phyloP scores from a whole-genome alignment of 352 stramenopile species.

The Vaucheria bursata region DNA sequence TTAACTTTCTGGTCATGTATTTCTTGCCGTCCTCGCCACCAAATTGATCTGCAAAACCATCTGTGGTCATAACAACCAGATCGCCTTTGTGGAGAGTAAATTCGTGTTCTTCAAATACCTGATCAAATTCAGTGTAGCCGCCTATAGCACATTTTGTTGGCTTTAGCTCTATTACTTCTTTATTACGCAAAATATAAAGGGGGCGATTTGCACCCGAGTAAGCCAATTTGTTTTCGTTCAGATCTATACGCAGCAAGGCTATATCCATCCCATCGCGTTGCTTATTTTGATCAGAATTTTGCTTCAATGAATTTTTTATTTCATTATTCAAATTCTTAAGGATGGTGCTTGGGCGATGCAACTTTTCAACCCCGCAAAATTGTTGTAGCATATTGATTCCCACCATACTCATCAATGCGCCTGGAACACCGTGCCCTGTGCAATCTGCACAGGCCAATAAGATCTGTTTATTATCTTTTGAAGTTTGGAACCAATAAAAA shows the following conservation, averaged over 20 bases:
- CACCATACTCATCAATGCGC: too few relatives aligned
- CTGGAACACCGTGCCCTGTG: too few relatives aligned
- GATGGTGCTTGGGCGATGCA: background rate
- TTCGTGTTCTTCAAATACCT: background rate
- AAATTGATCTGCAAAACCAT: too few relatives aligned
- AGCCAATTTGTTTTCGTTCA: background rate
- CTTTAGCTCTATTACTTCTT: background rate
- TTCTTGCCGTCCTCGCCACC: too few relatives aligned
- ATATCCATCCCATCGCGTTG: background rate
- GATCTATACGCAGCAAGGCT: background rate
- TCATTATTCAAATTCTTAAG: background rate
- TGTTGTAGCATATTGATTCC: too few relatives aligned
- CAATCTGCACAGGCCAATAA: too few relatives aligned
- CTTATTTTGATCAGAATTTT: background rate
- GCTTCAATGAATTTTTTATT: background rate
- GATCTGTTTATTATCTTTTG: too few relatives aligned
- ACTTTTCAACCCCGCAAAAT: too few relatives aligned
- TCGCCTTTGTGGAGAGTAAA: too few relatives aligned
- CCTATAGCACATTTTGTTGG: background rate
- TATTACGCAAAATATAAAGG: background rate
- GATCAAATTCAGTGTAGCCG: background rate
- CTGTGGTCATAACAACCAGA: too few relatives aligned
- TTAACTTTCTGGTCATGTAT: too few relatives aligned
- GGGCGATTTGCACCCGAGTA: background rate
- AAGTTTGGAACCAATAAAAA: too few relatives aligned